These are phyloP conservation scores for Przewalskia tangutica DNA, from an alignment of 257 asterid genomes.

Conservation along the genomic window DNA sequence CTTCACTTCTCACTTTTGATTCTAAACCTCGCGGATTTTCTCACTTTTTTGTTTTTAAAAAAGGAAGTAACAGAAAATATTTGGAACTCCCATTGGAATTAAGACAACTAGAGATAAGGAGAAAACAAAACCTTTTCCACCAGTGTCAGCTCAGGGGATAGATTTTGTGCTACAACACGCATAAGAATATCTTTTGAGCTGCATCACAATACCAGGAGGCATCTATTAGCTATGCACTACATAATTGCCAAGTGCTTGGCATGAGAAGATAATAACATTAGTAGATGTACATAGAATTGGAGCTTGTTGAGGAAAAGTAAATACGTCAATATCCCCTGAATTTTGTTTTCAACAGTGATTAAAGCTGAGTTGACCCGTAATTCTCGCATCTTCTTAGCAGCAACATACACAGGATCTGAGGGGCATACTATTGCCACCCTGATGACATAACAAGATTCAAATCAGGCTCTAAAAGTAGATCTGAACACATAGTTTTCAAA, in stretches of 20 bases:
- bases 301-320: conserved; percentile 12
- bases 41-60: background rate
- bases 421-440: conserved; percentile 70
- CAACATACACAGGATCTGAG: conserved; percentile 75
- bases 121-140: conserved; percentile 66
- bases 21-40: background rate
- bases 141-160: conserved; percentile 77
- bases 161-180: conserved; percentile 86
- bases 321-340: conserved; percentile 93
- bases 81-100: background rate
- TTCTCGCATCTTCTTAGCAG: conserved; percentile 90
- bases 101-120: background rate
- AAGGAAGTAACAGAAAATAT: background rate
- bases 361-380: conserved; percentile 72
- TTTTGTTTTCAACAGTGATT: conserved; percentile 50
- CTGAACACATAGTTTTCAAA: background rate
- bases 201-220: conserved; percentile 25
- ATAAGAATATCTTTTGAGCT: conserved; percentile 84
- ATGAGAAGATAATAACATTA: conserved; percentile 1
- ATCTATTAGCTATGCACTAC: conserved; percentile 11
- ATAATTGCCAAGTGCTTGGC: background rate
- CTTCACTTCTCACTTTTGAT: background rate
- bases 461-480: conserved; percentile 10
- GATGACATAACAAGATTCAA: conserved; percentile 17
- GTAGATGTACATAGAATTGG: background rate